Evolutionary conservation across 805 yeast species (phyloP).

Genomic region (Kodamaea hsintzibuensis): DNA sequence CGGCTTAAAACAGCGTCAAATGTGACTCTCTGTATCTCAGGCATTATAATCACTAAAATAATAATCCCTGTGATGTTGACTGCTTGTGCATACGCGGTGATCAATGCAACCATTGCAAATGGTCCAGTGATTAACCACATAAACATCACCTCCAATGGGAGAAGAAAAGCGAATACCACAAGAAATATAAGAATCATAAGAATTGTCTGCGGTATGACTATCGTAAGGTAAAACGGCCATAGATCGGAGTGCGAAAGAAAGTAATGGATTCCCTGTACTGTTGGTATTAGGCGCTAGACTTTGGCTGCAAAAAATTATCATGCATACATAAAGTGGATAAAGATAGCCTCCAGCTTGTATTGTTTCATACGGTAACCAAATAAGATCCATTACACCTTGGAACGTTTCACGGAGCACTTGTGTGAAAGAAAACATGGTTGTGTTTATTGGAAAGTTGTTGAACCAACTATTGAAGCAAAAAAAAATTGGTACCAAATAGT

Average conservation of each 20-base stretch:
- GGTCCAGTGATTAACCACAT: constrained; percentile 51
- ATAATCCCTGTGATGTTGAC: constrained; percentile 43
- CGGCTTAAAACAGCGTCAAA: constrained; percentile 50
- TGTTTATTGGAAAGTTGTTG: not conserved
- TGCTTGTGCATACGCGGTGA: constrained; percentile 45
- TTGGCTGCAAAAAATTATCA: not conserved
- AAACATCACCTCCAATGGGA: constrained; percentile 46
- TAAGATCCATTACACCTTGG: not conserved
- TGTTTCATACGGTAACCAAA: constrained; percentile 11
- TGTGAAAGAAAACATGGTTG: not conserved
- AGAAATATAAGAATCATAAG: constrained; percentile 33
- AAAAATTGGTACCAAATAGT: too few relatives aligned
- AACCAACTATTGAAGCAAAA: too few relatives aligned
- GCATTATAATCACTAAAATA: constrained; percentile 44
- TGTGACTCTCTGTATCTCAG: constrained; percentile 45
- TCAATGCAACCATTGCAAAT: constrained; percentile 47
- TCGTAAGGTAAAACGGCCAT: constrained; percentile 48
- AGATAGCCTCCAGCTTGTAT: constrained; percentile 21
- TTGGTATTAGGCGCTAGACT: constrained; percentile 9
- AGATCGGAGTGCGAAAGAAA: constrained; percentile 40
- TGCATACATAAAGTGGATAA: constrained; percentile 26
- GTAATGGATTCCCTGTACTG: constrained; percentile 40
- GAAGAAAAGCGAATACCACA: constrained; percentile 37
- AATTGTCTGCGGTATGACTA: constrained; percentile 46
- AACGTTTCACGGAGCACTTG: not conserved